Evolutionary conservation across 2,329 filamentous ascomycete genomes (phyloP).

Genomic region (Fusarium praegraminearum): DNA sequence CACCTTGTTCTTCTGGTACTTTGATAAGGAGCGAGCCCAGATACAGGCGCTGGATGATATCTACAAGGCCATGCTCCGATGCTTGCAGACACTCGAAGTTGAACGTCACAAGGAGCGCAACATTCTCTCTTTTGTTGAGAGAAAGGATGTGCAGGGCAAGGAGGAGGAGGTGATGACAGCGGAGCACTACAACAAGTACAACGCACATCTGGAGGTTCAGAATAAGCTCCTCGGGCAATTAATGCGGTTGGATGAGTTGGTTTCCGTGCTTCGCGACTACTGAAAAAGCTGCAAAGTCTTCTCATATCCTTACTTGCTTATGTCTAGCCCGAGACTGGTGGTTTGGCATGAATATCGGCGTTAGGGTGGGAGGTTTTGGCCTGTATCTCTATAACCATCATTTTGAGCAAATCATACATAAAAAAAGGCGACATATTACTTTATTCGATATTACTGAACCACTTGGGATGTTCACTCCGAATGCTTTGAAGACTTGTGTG

Average conservation of each 20-base stretch:
- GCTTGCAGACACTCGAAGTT: conserved; percentile 81
- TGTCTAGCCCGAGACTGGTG: neutral
- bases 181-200: conserved; percentile 75
- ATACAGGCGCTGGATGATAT: conserved; percentile 80
- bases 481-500: neutral
- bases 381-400: conserved; percentile 16
- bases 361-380: conserved; percentile 10
- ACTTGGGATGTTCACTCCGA: neutral
- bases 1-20: conserved; percentile 93
- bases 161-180: conserved; percentile 83
- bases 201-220: conserved; percentile 71
- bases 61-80: conserved; percentile 91
- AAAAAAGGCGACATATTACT: neutral
- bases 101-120: conserved; percentile 78
- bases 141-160: conserved; percentile 86
- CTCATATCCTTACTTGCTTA: conserved; percentile 5
- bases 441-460: neutral
- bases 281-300: conserved; percentile 49
- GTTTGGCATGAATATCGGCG: conserved; percentile 13
- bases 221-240: conserved; percentile 83
- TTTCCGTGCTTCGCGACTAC: conserved; percentile 85
- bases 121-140: conserved; percentile 83
- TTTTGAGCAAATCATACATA: conserved; percentile 9
- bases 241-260: conserved; percentile 83
- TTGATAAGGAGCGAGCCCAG: conserved; percentile 79